These are phyloP conservation scores for Rhododendron henanense DNA, from an alignment of 148 eudicot species.

Conservation along the genomic window DNA sequence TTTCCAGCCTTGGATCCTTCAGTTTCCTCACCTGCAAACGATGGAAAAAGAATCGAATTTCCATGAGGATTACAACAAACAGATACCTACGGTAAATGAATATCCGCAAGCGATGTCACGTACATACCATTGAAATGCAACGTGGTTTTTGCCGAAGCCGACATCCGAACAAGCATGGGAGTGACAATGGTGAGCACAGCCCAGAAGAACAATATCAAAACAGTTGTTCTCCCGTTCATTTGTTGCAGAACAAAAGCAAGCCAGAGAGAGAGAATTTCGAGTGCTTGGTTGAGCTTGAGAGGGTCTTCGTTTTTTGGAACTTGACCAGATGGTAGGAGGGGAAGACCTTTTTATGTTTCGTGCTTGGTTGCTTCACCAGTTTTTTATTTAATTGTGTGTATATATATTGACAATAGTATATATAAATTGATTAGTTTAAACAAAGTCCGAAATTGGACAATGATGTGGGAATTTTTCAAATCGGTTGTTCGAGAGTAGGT, in stretches of 20 bases:
- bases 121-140: conserved; percentile 11
- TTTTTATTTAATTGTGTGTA: neutral
- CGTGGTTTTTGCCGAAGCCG: conserved; percentile 26
- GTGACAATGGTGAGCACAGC: conserved; percentile 33
- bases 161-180: conserved; percentile 34
- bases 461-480: neutral
- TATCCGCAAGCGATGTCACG: neutral
- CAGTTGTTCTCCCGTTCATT: conserved; percentile 30
- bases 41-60: conserved; percentile 2
- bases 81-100: neutral
- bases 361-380: neutral
- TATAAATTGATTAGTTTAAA: neutral
- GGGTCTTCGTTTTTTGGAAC: conserved; percentile 4
- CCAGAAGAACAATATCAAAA: neutral
- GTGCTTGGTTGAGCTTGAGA: neutral
- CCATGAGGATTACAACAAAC: conserved; percentile 30
- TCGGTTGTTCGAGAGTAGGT: conserved; percentile 14
- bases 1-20: conserved; percentile 14
- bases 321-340: conserved; percentile 7
- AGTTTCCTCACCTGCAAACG: conserved; percentile 18
- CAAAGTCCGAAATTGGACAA: conserved; percentile 7
- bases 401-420: neutral
- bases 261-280: neutral
- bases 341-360: neutral
- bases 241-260: neutral